These are phyloP conservation scores for Plasmodium knowlesi DNA, from an alignment of 169 alveolate genomes.

Conservation along the genomic window DNA sequence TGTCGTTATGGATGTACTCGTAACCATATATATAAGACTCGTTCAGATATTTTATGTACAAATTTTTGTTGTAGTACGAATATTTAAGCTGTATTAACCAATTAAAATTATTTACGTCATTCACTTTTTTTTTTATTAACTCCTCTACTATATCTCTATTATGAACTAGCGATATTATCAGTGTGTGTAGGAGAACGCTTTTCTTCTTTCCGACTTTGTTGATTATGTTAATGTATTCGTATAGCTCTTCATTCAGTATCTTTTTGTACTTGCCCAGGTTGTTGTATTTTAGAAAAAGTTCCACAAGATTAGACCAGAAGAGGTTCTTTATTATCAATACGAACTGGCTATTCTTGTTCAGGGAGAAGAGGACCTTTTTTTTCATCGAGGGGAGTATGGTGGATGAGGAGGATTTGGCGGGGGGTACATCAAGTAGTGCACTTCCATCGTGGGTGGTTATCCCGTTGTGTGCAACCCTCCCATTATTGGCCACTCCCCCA, in stretches of 20 bases:
- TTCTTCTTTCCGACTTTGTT: conserved; percentile 64
- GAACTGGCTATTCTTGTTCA: conserved; percentile 66
- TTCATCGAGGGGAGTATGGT: neutral
- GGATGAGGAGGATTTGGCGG: neutral
- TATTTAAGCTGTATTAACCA: conserved; percentile 73
- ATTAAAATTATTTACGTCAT: conserved; percentile 51
- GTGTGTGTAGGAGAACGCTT: conserved; percentile 67
- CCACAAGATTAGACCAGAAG: conserved; percentile 69
- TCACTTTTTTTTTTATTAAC: conserved; percentile 64
- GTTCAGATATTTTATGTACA: conserved; percentile 65
- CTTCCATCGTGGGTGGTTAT: neutral
- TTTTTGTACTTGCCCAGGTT: conserved; percentile 53
- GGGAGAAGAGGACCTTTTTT: conserved; percentile 37
- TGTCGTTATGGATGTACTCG: conserved; percentile 97
- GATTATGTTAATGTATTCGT: conserved; percentile 65
- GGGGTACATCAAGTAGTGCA: neutral
- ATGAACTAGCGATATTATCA: conserved; percentile 65
- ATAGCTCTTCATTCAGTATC: conserved; percentile 57
- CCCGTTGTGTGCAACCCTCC: too few species aligned
- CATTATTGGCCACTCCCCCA: neutral
- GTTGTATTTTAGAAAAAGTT: conserved; percentile 51
- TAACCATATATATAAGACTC: conserved; percentile 95
- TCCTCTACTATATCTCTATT: conserved; percentile 68
- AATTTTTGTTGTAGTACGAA: conserved; percentile 59
- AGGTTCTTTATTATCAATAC: conserved; percentile 57